Base-by-base conservation (phyloP, 2,329 filamentous ascomycete species). In the Sporothrix globosa region DNA sequence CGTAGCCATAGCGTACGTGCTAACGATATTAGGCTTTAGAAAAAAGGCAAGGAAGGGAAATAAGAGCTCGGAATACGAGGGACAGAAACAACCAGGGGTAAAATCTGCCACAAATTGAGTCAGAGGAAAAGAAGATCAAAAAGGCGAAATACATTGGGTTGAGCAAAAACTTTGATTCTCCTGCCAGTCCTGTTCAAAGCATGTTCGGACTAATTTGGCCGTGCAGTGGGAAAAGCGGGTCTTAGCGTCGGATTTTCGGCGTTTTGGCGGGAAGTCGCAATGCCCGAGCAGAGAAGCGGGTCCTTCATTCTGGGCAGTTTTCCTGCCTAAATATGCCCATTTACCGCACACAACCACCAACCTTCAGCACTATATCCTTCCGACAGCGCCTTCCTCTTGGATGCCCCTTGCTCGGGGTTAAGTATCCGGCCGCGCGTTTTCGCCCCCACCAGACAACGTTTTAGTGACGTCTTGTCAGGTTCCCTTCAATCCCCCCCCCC, bases 361-460 rank as follows among this genome's bases (percentile, higher is more conserved):
- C 11, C 13, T 39, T 9, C 41, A 50, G 46, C 60, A 41, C 13
- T 30, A 3, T 46, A 48, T 24, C 21, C 41, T 3, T 17, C 14
- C n/a, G 27, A 10, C 24, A 19, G 53, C 19, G 24, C 27, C 27
- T n/a, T n/a, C 10, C 56, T 60, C 14, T 14, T 46, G 41, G 58
- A 34, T 30, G 14, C 17, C 17, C 61, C 63, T 39, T 44, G 53
- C 63, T 70, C 69, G 69, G 69, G 54, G 61, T 70, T 70, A 60
- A 67, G 53, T 58, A 60, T 21, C 69, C 63, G 61, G 69, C 69
- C 63, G 61, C 69, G 69, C 50, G 63, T 56, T 39, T 58, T 69
- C 24, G 68, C 58, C 68, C 65, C 56, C 46, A 21, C 9, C n/a
- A 19, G n/a, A 52, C 27, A 17, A 44, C 39, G 50, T 66, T 24